These are phyloP conservation scores for Chlamydomonas applanata DNA, from an alignment of 139 green algal species.

Conservation along the genomic window DNA sequence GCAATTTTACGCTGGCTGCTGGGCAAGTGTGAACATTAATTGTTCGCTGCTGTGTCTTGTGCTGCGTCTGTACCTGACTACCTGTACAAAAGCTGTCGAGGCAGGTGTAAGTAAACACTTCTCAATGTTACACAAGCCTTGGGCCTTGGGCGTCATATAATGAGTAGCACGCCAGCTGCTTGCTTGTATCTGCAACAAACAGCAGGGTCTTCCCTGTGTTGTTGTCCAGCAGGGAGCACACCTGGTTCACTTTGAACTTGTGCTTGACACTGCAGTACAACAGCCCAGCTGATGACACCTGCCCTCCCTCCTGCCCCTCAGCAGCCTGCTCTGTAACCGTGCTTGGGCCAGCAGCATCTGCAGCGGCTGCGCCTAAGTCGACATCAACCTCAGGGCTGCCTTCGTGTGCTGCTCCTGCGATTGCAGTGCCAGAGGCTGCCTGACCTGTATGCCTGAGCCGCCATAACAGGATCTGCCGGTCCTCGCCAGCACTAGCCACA, in stretches of 20 bases:
- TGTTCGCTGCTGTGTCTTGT: no score
- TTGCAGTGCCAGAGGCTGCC: background rate
- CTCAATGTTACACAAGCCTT: no score
- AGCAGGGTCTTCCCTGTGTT: background rate
- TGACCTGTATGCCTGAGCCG: background rate
- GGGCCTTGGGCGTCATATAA: no score
- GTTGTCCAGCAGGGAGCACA: background rate
- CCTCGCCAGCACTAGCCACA: background rate
- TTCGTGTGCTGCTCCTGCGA: background rate
- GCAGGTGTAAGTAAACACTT: no score
- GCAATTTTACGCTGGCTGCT: no score
- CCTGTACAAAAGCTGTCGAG: no score
- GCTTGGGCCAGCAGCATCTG: background rate
- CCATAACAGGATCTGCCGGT: conserved; percentile 1
- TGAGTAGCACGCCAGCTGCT: background rate
- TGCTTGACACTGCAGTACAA: background rate
- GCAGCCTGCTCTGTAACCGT: background rate
- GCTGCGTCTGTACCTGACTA: no score
- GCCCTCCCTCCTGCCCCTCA: background rate
- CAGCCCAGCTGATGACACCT: no score
- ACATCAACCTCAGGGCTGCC: background rate
- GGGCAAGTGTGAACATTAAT: no score
- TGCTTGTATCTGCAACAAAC: conserved; percentile 8
- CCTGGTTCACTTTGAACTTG: background rate
- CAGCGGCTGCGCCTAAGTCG: no score